phyloP scores from a whole-genome alignment of 139 green algal genomes.

The Auxenochlorella pyrenoidosa region DNA sequence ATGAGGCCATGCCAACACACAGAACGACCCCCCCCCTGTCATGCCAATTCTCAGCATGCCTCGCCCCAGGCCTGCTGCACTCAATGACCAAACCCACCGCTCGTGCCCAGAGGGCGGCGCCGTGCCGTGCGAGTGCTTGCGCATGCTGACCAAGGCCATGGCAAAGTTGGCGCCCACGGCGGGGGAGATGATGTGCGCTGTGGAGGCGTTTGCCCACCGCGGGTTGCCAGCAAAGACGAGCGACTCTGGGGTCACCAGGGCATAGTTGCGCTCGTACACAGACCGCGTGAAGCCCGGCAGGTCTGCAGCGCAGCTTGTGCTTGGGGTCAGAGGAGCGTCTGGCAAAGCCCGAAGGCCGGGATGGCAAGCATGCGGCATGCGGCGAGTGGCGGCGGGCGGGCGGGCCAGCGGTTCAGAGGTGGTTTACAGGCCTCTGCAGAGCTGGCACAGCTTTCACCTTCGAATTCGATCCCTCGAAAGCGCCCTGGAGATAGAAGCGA shows the following conservation, averaged over 20 bases:
- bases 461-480: constrained; percentile 45
- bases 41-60: too few species aligned
- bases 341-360: too few species aligned
- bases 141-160: constrained; percentile 87
- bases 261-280: constrained; percentile 82
- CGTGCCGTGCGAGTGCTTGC: constrained; percentile 33
- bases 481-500: constrained; percentile 22
- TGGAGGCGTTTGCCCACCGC: constrained; percentile 59
- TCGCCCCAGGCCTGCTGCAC: background rate
- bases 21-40: too few species aligned
- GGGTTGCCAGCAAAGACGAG: constrained; percentile 73
- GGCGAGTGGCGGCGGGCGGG: too few species aligned
- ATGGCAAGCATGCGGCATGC: background rate
- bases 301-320: constrained; percentile 52
- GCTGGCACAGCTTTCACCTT: constrained; percentile 10
- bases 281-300: constrained; percentile 93
- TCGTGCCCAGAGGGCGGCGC: constrained; percentile 57
- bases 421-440: too few species aligned
- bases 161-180: constrained; percentile 86
- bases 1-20: too few species aligned
- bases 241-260: constrained; percentile 89
- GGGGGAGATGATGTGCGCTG: constrained; percentile 84
- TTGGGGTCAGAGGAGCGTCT: too few species aligned
- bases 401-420: background rate
- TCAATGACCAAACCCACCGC: constrained; percentile 35